Base-by-base conservation (phyloP, 371 early-diverging fungal species). In the Lichtheimia ornata region DNA sequence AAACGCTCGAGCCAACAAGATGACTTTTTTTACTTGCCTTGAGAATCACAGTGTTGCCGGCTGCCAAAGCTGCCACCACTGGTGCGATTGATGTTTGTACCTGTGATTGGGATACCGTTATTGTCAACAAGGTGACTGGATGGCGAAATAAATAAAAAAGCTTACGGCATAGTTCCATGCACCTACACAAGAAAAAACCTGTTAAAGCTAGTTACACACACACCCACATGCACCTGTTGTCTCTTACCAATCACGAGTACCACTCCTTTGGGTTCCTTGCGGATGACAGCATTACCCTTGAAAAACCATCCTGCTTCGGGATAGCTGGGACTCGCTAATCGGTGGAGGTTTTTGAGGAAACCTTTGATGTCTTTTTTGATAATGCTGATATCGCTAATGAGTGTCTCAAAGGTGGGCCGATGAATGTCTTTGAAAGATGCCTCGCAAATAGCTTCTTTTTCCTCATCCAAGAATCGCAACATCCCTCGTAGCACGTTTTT, bases 131-230 rank as follows among this genome's bases (percentile, higher is more conserved):
- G 35, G 11, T 35, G 11, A 35, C 9, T 35, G 35, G 35, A 11
- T 5, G 35, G 2, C 9, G 11, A 35, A 11, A 11, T 28, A 7
- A 35, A 11, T 11, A 1, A n/a, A 18, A n/a, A 13, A 13, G 42
- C 59, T 49, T 76, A 94, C 65, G 25, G 93, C 94, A 72, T 91
- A 95, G 69, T 97, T 97, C 97, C 97, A 96, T 4, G 96, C 80
- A 15, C 81, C 80, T 76, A 25, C 15, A 35, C 35, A 35, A 35
- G 35, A 35, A 35, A 35, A 35, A 35, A 35, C 35, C 6, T 6
- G 35, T 35, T 11, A 35, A 11, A 35, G 35, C 9, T 11, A 9
- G 35, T 35, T 35, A 35, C 35, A 35, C 35, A 7, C 27, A 5
- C 27, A 5, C 27, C 5, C 5, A 5, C 28, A 35, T 35, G 35